These are phyloP conservation scores for Euphorbia peplus DNA, from an alignment of 345 rosid genomes.

Conservation along the genomic window DNA sequence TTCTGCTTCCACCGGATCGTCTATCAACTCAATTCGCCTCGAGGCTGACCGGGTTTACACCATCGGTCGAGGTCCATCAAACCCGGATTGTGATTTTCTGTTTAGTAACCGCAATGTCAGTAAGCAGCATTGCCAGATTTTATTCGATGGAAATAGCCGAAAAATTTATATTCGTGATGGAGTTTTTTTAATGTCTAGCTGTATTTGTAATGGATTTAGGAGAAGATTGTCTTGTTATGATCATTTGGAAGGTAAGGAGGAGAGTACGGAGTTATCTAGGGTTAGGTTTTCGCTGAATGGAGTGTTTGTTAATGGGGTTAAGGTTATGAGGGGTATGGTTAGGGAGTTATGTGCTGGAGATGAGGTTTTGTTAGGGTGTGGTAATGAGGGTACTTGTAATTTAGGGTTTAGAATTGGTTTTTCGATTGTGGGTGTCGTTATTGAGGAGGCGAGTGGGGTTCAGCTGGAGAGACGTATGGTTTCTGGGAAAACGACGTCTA, in stretches of 20 bases:
- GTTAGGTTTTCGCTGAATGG: conserved; percentile 52
- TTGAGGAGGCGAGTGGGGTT: conserved; percentile 41
- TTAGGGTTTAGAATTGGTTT: conserved; percentile 54
- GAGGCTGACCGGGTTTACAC: conserved; percentile 53
- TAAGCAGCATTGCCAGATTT: conserved; percentile 70
- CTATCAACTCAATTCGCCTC: conserved; percentile 36
- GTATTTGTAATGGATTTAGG: conserved; percentile 40
- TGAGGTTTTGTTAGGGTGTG: conserved; percentile 73
- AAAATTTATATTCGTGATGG: conserved; percentile 64
- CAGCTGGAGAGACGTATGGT: conserved; percentile 19
- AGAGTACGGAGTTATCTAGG: conserved; percentile 23
- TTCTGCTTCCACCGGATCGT: conserved; percentile 41
- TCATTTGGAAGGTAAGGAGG: conserved; percentile 31
- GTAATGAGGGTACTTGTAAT: conserved; percentile 39
- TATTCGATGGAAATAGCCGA: conserved; percentile 45
- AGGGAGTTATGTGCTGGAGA: conserved; percentile 57
- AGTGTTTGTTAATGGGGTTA: conserved; percentile 58
- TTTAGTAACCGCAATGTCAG: conserved; percentile 48
- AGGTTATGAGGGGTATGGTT: conserved; percentile 34
- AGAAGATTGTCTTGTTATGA: conserved; percentile 29
- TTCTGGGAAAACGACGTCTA: conserved; percentile 25
- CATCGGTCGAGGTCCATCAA: conserved; percentile 65
- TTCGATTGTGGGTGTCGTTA: conserved; percentile 47
- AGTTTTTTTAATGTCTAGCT: conserved; percentile 20
- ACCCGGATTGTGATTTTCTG: conserved; percentile 42